Conservation (phyloP, 805 yeast genomes). For the Kurtzmaniella cleridarum region DNA sequence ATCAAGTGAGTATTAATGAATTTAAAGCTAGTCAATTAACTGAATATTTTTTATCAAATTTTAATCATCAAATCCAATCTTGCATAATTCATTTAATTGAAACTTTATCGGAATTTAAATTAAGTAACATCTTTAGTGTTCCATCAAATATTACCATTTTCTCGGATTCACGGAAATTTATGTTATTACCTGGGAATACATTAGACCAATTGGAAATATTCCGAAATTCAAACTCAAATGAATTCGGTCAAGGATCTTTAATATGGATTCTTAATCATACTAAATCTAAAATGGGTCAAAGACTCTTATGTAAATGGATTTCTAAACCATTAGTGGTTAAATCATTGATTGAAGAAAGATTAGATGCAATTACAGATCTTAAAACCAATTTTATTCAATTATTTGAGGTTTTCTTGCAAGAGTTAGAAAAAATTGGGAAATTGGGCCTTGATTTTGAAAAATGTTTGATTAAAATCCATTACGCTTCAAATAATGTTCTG, state of each 20-base stretch:
- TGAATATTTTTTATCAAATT: constrained; percentile 21
- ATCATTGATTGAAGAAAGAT: constrained; percentile 52
- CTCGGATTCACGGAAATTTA: constrained; percentile 40
- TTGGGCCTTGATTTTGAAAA: constrained; percentile 28
- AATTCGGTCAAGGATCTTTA: constrained; percentile 58
- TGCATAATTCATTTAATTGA: constrained; percentile 43
- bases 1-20: constrained; percentile 11
- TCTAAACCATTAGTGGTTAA: constrained; percentile 59
- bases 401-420: constrained; percentile 25
- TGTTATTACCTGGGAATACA: constrained; percentile 60
- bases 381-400: constrained; percentile 24
- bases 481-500: constrained; percentile 23
- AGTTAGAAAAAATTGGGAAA: constrained; percentile 21
- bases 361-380: constrained; percentile 45
- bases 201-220: constrained; percentile 72
- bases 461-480: constrained; percentile 32
- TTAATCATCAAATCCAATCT: constrained; percentile 16
- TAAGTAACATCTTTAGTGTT: constrained; percentile 52
- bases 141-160: constrained; percentile 50
- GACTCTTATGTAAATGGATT: constrained; percentile 69
- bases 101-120: constrained; percentile 59
- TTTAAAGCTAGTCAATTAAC: constrained; percentile 12
- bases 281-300: constrained; percentile 66
- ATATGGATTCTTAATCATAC: constrained; percentile 81
- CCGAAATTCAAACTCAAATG: constrained; percentile 51